phyloP scores from a whole-genome alignment of 768 basidiomycete genomes.

The Auriscalpium orientale region DNA sequence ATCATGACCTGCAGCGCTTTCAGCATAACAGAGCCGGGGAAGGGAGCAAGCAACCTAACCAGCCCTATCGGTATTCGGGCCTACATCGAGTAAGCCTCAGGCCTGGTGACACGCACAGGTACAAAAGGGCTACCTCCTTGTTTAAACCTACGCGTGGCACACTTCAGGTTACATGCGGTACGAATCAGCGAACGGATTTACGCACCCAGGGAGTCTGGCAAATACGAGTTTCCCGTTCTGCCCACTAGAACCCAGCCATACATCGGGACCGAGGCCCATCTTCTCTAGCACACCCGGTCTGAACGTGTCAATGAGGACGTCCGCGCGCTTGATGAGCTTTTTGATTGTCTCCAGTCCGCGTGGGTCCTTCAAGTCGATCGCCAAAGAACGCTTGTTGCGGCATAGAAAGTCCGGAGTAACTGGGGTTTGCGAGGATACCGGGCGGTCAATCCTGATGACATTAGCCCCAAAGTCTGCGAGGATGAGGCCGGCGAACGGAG shows the following conservation, averaged over 20 bases:
- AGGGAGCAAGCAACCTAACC: constrained; percentile 31
- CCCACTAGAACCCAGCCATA: constrained; percentile 47
- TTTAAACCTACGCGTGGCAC: no score
- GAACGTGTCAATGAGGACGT: constrained; percentile 79
- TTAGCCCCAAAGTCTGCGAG: constrained; percentile 76
- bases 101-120: background rate
- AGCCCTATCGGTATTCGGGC: constrained; percentile 69
- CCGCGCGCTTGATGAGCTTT: constrained; percentile 56
- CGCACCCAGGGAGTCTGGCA: constrained; percentile 70
- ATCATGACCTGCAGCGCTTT: constrained; percentile 53
- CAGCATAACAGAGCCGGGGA: background rate
- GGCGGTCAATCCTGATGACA: constrained; percentile 68
- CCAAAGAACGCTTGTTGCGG: constrained; percentile 70
- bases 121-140: background rate
- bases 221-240: constrained; percentile 61
- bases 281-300: constrained; percentile 78
- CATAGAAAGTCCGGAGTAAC: constrained; percentile 42
- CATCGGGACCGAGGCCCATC: constrained; percentile 67
- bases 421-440: constrained; percentile 14
- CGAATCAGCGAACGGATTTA: background rate
- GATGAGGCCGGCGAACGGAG: constrained; percentile 70
- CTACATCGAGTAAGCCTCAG: constrained; percentile 25
- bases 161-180: no score
- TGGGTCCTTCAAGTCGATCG: constrained; percentile 55
- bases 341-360: constrained; percentile 49